A percentile compares a stretch with the other conserved stretches of the same genome.
These are phyloP conservation scores for Ophiosphaerella korrae DNA, from an alignment of 2,329 filamentous ascomycete species.

Conservation along the genomic window DNA sequence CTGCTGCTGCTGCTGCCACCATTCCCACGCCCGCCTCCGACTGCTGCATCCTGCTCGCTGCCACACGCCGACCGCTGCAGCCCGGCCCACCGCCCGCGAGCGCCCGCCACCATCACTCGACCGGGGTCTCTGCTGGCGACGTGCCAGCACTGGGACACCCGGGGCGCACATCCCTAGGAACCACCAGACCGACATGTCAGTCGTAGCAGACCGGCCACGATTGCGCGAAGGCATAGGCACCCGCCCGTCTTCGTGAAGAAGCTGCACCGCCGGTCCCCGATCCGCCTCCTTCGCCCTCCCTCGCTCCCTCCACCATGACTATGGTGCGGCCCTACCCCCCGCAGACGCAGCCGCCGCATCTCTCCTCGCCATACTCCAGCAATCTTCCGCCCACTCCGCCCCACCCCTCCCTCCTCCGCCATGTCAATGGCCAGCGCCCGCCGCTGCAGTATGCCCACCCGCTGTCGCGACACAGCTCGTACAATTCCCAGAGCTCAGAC, in stretches of 20 bases:
- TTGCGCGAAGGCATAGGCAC: conserved; percentile 52
- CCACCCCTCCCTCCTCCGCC: conserved; percentile 32
- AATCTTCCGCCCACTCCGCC: conserved; percentile 29
- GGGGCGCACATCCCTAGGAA: conserved; percentile 12
- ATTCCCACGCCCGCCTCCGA: too few species aligned
- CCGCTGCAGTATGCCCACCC: conserved; percentile 49
- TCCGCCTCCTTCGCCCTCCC: too few species aligned
- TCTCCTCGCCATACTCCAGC: conserved; percentile 30
- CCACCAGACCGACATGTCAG: conserved; percentile 45
- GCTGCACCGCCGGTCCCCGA: too few species aligned
- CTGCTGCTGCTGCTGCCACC: too few species aligned
- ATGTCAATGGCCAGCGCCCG: conserved; percentile 30
- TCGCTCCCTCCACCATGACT: conserved; percentile 39
- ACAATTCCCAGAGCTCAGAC: conserved; percentile 35
- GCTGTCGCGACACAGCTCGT: conserved; percentile 46
- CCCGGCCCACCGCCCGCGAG: conserved; percentile 9
- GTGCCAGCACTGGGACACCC: conserved; percentile 27
- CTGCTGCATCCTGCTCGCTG: neutral
- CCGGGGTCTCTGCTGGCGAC: conserved; percentile 39
- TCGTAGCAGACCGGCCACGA: conserved; percentile 44
- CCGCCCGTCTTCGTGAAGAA: conserved; percentile 45
- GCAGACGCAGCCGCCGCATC: conserved; percentile 38
- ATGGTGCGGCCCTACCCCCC: conserved; percentile 46
- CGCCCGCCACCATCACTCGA: conserved; percentile 5
- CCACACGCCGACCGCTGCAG: neutral